These are phyloP conservation scores for Monosporascus sp. DNA, from an alignment of 2,329 filamentous ascomycete genomes.

Conservation along the genomic window DNA sequence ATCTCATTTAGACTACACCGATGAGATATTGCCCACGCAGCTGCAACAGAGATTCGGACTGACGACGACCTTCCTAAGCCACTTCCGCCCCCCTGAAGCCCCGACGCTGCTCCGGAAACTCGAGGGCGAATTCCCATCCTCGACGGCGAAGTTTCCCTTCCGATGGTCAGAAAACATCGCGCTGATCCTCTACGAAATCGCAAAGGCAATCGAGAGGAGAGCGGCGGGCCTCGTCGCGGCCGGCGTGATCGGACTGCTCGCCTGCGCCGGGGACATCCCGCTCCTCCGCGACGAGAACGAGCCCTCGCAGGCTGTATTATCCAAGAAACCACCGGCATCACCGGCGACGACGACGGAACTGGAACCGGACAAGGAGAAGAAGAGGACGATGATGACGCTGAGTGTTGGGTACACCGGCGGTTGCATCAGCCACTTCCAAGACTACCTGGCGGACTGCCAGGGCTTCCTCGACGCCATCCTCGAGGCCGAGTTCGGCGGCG, in stretches of 20 bases:
- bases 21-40: constrained; percentile 45
- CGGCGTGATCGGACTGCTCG: constrained; percentile 63
- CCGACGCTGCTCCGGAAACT: constrained; percentile 40
- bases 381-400: constrained; percentile 42
- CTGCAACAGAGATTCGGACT: constrained; percentile 56
- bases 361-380: constrained; percentile 1
- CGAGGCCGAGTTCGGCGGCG: constrained; percentile 29
- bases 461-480: constrained; percentile 56
- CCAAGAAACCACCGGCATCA: too few relatives aligned
- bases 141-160: constrained; percentile 42
- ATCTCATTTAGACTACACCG: constrained; percentile 31
- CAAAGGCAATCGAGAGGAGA: constrained; percentile 63
- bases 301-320: too few relatives aligned
- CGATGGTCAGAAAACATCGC: constrained; percentile 59
- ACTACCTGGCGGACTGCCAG: constrained; percentile 67
- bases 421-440: constrained; percentile 73
- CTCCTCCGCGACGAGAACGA: constrained; percentile 14
- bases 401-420: constrained; percentile 76
- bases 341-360: constrained; percentile 1
- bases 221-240: constrained; percentile 72
- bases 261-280: constrained; percentile 61
- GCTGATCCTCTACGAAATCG: constrained; percentile 57
- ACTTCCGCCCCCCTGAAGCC: constrained; percentile 52
- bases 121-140: constrained; percentile 47
- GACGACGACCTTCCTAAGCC: constrained; percentile 68